Evolutionary conservation across 768 basidiomycete species (phyloP), one percentile per base, ranked within the genome.

Genomic region (Myochromella boudieri): DNA sequence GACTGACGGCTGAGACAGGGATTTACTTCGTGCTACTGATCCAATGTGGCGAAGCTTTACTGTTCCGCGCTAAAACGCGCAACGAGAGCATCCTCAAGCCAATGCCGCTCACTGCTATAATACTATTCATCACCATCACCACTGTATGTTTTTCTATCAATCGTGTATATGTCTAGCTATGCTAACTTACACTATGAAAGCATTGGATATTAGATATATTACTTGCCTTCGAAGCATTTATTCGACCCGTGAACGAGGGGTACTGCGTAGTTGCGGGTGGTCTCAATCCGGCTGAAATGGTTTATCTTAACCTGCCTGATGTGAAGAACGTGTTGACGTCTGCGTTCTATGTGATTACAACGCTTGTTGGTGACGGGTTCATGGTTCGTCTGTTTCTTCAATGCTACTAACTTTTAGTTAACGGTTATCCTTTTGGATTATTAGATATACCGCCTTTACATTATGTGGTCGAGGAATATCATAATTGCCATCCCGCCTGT

Each of bases 111-210:
- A 52, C 52, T 21, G 56, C 56, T n/a, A 33, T 42, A 12, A 25
- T 58, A 17, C 43, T 58, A 3, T 57, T 58, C 48, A 17, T 45
- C 4, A 58, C 54, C n/a, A 58, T 60, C 12, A 54, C 54, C 15
- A 48, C 51, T 9, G 56, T 60, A 20, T 12, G 56, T 46, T 27
- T 17, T 18, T 42, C 27, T 3, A 33, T 41, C 32, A 21, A 20
- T 34, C 11, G 22, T 15, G 18, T 20, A 20, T 21, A 44, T 15
- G 11, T 18, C 17, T 24, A 12, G 22, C 24, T 9, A n/a, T 21
- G 15, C 8, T n/a, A 12, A 1, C 17, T 24, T 28, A 31, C 6
- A 10, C 6, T 24, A 21, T n/a, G 2, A 3, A 34, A 47, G 46
- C 46, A 41, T 21, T 47, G 46, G 37, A 37, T 51, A 26, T 32